A percentile compares a stretch with the other conserved stretches of the same genome.
These are phyloP conservation scores for Corylus avellana DNA, from an alignment of 306 rosid species.

Conservation along the genomic window DNA sequence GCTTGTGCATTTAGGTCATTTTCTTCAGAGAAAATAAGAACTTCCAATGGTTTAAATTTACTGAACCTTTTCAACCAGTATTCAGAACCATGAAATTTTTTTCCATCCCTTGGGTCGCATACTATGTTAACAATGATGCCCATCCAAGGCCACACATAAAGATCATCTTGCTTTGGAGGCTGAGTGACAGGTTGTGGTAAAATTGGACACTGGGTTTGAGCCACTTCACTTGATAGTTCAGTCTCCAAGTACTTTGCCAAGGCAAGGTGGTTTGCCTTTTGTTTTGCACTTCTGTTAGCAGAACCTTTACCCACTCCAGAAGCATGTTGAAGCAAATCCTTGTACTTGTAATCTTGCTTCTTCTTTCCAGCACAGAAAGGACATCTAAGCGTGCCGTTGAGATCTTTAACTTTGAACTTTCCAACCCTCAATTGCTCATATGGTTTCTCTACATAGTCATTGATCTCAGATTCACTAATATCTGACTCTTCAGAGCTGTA, in stretches of 20 bases:
- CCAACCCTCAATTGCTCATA: slow-evolving; percentile 63
- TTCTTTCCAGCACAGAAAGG: slow-evolving; percentile 97
- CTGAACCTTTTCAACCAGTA: slow-evolving; percentile 63
- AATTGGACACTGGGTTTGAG: slow-evolving; percentile 42
- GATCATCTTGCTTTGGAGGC: slow-evolving; percentile 49
- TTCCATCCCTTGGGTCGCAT: slow-evolving; percentile 34
- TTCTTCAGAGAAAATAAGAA: slow-evolving; percentile 39
- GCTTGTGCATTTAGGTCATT: slow-evolving; percentile 43
- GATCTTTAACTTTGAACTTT: slow-evolving; percentile 57
- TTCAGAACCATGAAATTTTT: slow-evolving; percentile 36
- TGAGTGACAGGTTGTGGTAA: slow-evolving; percentile 36
- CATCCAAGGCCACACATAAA: slow-evolving; percentile 95
- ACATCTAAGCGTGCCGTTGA: slow-evolving; percentile 78
- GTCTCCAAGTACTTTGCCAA: slow-evolving; percentile 69
- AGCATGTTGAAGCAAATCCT: slow-evolving; percentile 85
- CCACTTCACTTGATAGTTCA: slow-evolving; percentile 64
- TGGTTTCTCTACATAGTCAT: slow-evolving; percentile 73
- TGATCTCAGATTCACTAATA: slow-evolving; percentile 87
- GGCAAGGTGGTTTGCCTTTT: slow-evolving; percentile 93
- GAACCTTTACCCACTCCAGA: slow-evolving; percentile 95
- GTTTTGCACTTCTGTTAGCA: slow-evolving; percentile 73
- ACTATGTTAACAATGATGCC: slow-evolving; percentile 66
- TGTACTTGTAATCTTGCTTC: slow-evolving; percentile 86
- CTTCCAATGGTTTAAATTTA: slow-evolving; percentile 56
- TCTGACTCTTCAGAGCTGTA: slow-evolving; percentile 88